These are phyloP conservation scores for Lathyrus tuberosus DNA, from an alignment of 306 rosid genomes.

Conservation along the genomic window DNA sequence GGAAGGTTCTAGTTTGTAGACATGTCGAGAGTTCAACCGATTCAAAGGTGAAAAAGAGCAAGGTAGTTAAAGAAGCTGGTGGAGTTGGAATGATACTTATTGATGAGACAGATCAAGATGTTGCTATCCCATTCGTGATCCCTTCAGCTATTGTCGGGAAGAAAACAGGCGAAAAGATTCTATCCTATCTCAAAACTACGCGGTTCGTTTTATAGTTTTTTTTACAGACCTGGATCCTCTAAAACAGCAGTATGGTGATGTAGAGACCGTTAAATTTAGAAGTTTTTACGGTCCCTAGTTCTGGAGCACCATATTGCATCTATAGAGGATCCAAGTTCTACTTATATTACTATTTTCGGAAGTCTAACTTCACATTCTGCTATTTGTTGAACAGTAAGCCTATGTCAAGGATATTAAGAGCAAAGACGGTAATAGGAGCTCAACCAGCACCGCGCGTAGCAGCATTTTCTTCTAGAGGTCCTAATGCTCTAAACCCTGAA, in stretches of 20 bases:
- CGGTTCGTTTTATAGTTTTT: slow-evolving; percentile 49
- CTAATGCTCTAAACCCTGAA: slow-evolving; percentile 78
- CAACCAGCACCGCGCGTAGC: slow-evolving; percentile 83
- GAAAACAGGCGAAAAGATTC: slow-evolving; percentile 52
- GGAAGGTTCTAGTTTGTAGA: slow-evolving; percentile 81
- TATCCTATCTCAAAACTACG: slow-evolving; percentile 56
- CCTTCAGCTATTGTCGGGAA: slow-evolving; percentile 79
- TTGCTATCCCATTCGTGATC: slow-evolving; percentile 74
- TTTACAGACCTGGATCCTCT: background rate
- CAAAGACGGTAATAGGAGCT: slow-evolving; percentile 68
- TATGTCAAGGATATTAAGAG: slow-evolving; percentile 55
- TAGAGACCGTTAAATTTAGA: background rate
- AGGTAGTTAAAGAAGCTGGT: slow-evolving; percentile 70
- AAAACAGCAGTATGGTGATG: background rate
- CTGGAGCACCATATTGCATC: background rate
- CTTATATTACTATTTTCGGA: slow-evolving; percentile 22
- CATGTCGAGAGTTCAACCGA: slow-evolving; percentile 73
- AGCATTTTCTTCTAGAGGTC: slow-evolving; percentile 82
- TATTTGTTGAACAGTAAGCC: slow-evolving; percentile 55
- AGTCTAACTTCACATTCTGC: slow-evolving; percentile 26
- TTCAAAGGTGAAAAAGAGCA: slow-evolving; percentile 73
- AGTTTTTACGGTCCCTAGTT: background rate
- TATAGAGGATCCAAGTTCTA: background rate
- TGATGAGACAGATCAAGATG: slow-evolving; percentile 64
- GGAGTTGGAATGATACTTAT: slow-evolving; percentile 82